Percentiles rank a stretch among this genome's conserved stretches.
Evolutionary conservation across 495 filamentous ascomycete genomes (phyloP).

Genomic region (Penicillium bialowiezense): DNA sequence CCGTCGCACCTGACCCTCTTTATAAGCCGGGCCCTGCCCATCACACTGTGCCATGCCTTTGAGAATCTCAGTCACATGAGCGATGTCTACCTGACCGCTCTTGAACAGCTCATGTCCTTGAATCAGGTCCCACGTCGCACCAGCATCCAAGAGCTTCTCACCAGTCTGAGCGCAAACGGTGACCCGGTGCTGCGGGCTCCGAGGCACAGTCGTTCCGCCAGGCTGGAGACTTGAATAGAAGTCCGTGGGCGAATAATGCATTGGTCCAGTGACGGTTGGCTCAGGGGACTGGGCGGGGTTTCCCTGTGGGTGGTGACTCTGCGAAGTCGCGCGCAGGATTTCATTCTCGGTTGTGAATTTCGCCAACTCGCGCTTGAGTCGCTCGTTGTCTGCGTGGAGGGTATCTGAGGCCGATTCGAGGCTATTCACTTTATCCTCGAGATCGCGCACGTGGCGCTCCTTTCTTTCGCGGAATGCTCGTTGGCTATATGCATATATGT

Average conservation of each 20-base stretch:
- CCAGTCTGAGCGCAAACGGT: constrained; percentile 61
- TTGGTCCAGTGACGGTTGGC: constrained; percentile 57
- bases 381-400: constrained; percentile 73
- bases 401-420: constrained; percentile 58
- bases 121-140: constrained; percentile 89
- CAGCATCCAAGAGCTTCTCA: constrained; percentile 74
- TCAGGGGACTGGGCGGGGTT: constrained; percentile 20
- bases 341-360: constrained; percentile 86
- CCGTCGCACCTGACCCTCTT: constrained; percentile 66
- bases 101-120: constrained; percentile 78
- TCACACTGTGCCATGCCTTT: constrained; percentile 80
- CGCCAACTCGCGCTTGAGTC: constrained; percentile 76
- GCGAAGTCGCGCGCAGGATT: constrained; percentile 78
- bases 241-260: constrained; percentile 71
- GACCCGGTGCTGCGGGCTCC: constrained; percentile 64
- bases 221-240: constrained; percentile 50
- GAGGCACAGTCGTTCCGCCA: constrained; percentile 17
- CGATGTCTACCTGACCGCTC: constrained; percentile 80
- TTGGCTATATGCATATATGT: constrained; percentile 55
- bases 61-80: constrained; percentile 69
- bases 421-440: constrained; percentile 78
- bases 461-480: constrained; percentile 97
- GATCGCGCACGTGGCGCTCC: constrained; percentile 87
- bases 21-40: constrained; percentile 87
- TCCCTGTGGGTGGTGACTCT: constrained; percentile 19